Evolutionary conservation across 2,329 filamentous ascomycete species (phyloP).

Genomic region (Phaeomoniella chlamydospora): DNA sequence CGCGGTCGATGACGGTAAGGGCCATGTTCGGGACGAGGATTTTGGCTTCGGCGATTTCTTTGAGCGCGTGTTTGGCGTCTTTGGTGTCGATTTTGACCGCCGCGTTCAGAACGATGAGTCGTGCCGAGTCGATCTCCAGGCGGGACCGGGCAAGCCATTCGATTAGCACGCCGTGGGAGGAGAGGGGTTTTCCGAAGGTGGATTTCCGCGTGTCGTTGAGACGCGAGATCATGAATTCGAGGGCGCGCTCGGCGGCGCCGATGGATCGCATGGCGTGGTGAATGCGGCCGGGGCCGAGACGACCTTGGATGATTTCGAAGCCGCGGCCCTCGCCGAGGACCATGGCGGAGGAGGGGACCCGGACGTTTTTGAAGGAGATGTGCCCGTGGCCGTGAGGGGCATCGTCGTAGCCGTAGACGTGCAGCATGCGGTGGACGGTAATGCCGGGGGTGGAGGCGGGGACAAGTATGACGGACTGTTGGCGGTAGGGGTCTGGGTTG

Average conservation of each 20-base stretch:
- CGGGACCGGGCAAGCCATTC: conserved; percentile 88
- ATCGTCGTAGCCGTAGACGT: conserved; percentile 91
- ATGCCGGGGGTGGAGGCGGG: conserved; percentile 69
- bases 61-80: conserved; percentile 76
- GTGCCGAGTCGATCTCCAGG: conserved; percentile 84
- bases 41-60: conserved; percentile 92
- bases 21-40: conserved; percentile 73
- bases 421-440: conserved; percentile 86
- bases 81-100: conserved; percentile 86
- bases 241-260: conserved; percentile 74
- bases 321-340: conserved; percentile 86
- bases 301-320: conserved; percentile 97
- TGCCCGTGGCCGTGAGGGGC: conserved; percentile 97
- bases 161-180: conserved; percentile 84
- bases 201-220: conserved; percentile 87
- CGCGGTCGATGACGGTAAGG: conserved; percentile 80
- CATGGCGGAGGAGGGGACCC: conserved; percentile 68
- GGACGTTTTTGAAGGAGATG: conserved; percentile 76
- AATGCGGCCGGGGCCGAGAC: conserved; percentile 87
- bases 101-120: conserved; percentile 82
- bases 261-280: conserved; percentile 96
- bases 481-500: conserved; percentile 66
- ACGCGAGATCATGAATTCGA: conserved; percentile 89
- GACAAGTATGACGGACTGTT: conserved; percentile 88
- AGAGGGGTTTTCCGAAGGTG: conserved; percentile 76